Evolutionary conservation across 1,139 yeast genomes (phyloP), one percentile per base, ranked within the genome.

Genomic region (Candida neerlandica): DNA sequence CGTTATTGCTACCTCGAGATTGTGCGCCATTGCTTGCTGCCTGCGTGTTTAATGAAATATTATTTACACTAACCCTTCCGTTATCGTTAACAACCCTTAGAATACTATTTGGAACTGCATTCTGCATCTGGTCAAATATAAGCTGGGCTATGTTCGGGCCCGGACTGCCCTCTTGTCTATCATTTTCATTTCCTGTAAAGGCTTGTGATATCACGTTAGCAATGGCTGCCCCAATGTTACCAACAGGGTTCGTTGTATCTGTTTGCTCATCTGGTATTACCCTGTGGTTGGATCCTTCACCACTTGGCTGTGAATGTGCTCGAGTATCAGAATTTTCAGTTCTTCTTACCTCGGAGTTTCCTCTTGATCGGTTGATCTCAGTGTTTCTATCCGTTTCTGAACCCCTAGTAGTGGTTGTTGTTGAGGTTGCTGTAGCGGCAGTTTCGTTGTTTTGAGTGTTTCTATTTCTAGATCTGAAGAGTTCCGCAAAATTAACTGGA

Each of bases 61-160:
- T 37, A 12, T 45, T 38, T 29, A 44, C 32, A 7, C 44, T 41
- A 21, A 48, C 54, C 9, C 34, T 33, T 11, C 55, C 55, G 45
- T 54, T 49, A 2, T 52, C 43, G 37, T 47, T 44, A 4, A 52
- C 43, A 15, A 50, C 27, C 11, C 40, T 42, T 32, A 37, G 26
- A 10, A 19, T 37, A 11, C 40, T 15, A 19, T 37, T 26, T 10
- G 39, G 23, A 14, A 33, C 15, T 10, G 38, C 21, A 10, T 37
- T 27, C 11, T 37, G 40, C 40, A 37, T 19, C 9, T 37, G 40
- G 14, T 37, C 40, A 19, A 37, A 7, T 19, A 37, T 19, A 12
- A 37, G 7, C 9, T 19, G 40, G 2, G 27, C 40, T 11, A 37
- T 37, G 14, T 18, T 19, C 4, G 40, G 16, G 10, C 23, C 38